Base-by-base conservation (phyloP, 1,139 yeast species). In the Pichia sp. region DNA sequence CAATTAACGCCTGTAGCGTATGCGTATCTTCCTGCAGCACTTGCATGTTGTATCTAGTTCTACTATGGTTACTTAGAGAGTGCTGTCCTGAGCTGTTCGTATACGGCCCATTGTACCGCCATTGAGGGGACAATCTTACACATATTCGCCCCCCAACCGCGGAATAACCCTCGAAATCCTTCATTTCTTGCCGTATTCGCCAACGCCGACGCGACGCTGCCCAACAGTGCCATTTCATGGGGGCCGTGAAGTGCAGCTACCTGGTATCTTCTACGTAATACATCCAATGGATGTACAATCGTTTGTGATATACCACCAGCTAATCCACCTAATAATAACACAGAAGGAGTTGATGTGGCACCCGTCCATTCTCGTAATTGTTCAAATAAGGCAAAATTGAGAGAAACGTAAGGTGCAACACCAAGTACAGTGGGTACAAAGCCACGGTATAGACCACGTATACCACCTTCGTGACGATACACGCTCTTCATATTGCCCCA, bases 371-470 rank as follows among this genome's bases (percentile, higher is more conserved):
- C 93, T 43, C 91, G 75, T 48, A 87, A 55, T 41, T 72, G 75
- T 52, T 91, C 97, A 62, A 88, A 91, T 30, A 86, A 75, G 6
- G 96, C 83, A 58, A 91, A 91, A 59, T 88, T 91, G 38, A 91
- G 70, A 4, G 96, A 96, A 29, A 86, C 96, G 52, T 88, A 91
- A 1, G 98, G 97, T 1, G 96, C 96, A 12, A 91, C 96, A 1
- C 97, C 97, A 46, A 85, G 60, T 3, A 88, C 75, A 0, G 98
- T 88, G 6, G 97, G 96, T 42, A 80, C 66, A 9, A 88, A 66
- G 4, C 98, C 98, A 38, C 91, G 68, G 55, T 85, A 91, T 15
- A 88, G 65, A 0, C 91, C 95, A 5, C 58, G 44, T 6, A 85
- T 23, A 0, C 96, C 96, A 21, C 98, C 97, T 60, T 91, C 98